A percentile compares a stretch with the other conserved stretches of the same genome.
phyloP scores from a whole-genome alignment of 1,284 basidiomycete genomes.

The Phellopilus nigrolimitatus region DNA sequence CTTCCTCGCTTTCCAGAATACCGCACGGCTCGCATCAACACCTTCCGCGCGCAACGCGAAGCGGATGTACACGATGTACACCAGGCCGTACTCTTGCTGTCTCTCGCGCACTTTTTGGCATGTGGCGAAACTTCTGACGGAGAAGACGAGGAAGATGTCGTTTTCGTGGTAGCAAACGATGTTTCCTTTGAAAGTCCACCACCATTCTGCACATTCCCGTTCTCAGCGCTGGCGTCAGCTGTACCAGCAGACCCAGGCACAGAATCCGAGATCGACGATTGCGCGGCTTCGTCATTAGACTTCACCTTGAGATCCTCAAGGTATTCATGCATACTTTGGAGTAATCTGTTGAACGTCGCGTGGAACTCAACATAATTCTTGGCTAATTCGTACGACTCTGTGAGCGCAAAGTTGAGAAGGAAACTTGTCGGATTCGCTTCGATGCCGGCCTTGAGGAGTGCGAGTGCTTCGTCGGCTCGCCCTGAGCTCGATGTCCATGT shows the following conservation, averaged over 20 bases:
- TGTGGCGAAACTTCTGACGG: constrained; percentile 39
- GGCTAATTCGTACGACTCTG: constrained; percentile 75
- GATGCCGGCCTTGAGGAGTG: constrained; percentile 81
- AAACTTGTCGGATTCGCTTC: constrained; percentile 89
- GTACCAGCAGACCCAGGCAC: constrained; percentile 21
- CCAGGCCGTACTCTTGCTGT: constrained; percentile 63
- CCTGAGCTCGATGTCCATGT: constrained; percentile 73
- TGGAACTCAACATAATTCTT: constrained; percentile 67
- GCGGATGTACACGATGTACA: constrained; percentile 88
- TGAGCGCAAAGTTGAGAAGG: constrained; percentile 84
- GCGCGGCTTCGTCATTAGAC: constrained; percentile 36
- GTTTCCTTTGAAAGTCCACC: constrained; percentile 25
- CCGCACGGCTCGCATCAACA: constrained; percentile 50
- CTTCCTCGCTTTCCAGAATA: constrained; percentile 85
- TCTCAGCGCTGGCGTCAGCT: constrained; percentile 29
- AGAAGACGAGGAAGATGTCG: constrained; percentile 26
- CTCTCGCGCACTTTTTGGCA: constrained; percentile 55
- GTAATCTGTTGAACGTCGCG: constrained; percentile 64
- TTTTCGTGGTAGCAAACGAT: constrained; percentile 37
- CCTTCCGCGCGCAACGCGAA: constrained; percentile 82
- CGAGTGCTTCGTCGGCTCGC: constrained; percentile 77
- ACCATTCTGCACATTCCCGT: constrained; percentile 19
- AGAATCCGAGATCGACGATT: constrained; percentile 35
- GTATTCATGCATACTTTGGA: constrained; percentile 64
- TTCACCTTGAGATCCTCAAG: constrained; percentile 65